phyloP scores from a whole-genome alignment of 345 rosid genomes.

The Crucihimalaya himalaica region DNA sequence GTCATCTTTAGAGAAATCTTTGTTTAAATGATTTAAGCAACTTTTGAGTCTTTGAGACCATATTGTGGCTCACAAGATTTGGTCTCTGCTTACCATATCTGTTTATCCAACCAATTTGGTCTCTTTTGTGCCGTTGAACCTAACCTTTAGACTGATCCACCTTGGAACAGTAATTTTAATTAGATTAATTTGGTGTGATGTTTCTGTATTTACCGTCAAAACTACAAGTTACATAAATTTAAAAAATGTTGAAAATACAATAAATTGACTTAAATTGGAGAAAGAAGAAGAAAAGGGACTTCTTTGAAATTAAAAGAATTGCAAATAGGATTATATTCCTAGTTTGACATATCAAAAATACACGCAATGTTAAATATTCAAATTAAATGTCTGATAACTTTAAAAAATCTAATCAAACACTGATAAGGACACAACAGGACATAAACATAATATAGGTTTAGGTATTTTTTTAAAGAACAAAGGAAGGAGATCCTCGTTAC shows the following conservation, averaged over 20 bases:
- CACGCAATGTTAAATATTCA: neutral
- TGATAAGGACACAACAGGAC: too few relatives aligned
- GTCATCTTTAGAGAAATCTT: conserved; percentile 20
- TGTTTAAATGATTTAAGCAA: conserved; percentile 11
- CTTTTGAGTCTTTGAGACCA: conserved; percentile 22
- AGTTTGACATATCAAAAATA: too few relatives aligned
- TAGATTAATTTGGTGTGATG: neutral
- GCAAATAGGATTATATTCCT: too few relatives aligned
- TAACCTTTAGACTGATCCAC: neutral
- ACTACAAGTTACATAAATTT: neutral
- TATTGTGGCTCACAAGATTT: conserved; percentile 12
- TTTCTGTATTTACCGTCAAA: neutral
- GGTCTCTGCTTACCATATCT: neutral
- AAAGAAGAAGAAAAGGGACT: too few relatives aligned
- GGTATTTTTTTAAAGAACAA: too few relatives aligned
- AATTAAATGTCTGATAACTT: neutral
- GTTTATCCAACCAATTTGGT: conserved; percentile 7
- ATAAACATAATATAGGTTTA: too few relatives aligned
- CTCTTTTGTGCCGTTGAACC: neutral
- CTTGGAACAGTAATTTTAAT: neutral
- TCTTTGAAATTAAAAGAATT: too few relatives aligned
- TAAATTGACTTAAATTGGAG: neutral
- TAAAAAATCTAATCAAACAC: neutral
- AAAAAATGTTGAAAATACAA: neutral
- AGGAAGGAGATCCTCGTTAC: conserved; percentile 8